These are phyloP conservation scores for Cenchrus americanus DNA, from an alignment of 176 grass and related monocot genomes.

Conservation along the genomic window DNA sequence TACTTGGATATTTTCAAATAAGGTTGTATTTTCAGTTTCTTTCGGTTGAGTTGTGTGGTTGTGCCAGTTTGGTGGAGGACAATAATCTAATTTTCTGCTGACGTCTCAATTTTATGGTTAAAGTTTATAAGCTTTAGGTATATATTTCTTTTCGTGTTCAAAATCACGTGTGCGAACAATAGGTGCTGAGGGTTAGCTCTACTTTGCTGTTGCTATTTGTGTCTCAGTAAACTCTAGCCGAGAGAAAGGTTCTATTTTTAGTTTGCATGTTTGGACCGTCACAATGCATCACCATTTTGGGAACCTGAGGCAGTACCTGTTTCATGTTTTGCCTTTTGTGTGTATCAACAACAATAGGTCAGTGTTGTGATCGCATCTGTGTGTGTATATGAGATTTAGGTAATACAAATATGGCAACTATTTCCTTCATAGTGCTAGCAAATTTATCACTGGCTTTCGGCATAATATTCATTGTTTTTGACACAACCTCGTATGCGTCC, in stretches of 20 bases:
- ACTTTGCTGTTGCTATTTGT: not conserved
- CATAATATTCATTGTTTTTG: not conserved
- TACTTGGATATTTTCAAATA: not conserved
- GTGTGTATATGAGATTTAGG: not conserved
- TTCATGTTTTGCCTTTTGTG: not conserved
- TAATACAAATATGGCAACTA: not conserved
- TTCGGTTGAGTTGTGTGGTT: not conserved
- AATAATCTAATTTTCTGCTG: not conserved
- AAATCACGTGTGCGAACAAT: constrained; percentile 4
- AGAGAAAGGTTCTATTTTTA: constrained; percentile 7
- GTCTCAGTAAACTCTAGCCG: not conserved
- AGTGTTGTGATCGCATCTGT: not conserved
- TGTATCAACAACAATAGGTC: not conserved
- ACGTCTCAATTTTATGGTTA: not conserved
- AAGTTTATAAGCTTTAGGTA: not conserved
- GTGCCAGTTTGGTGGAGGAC: constrained; percentile 13
- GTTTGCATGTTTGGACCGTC: not conserved
- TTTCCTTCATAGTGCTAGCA: not conserved
- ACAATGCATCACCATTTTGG: not conserved
- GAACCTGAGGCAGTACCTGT: not conserved
- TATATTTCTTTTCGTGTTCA: not conserved
- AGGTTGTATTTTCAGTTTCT: not conserved
- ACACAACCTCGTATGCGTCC: not conserved
- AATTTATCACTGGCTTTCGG: not conserved
- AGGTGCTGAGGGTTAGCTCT: not conserved